Conservation (phyloP, 371 early-diverging fungal species). For the Entomophthora muscae region DNA sequence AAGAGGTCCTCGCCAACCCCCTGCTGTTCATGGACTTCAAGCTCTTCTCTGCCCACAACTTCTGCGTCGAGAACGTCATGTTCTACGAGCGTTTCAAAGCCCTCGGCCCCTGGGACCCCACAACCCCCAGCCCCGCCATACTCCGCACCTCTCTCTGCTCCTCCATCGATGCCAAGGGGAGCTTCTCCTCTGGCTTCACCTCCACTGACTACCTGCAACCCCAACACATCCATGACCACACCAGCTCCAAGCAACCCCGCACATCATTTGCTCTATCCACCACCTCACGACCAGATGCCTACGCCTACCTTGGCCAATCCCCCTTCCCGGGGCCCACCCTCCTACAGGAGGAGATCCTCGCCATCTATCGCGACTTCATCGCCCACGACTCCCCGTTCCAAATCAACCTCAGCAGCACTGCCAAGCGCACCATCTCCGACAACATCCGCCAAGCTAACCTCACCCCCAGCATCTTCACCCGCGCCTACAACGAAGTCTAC, state of each 20-base stretch:
- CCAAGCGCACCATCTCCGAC: background rate
- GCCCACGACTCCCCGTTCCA: constrained; percentile 1
- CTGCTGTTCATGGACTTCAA: background rate
- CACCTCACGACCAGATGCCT: background rate
- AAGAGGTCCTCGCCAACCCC: background rate
- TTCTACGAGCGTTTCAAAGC: constrained; percentile 2
- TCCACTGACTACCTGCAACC: background rate
- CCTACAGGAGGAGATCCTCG: background rate
- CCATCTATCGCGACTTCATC: constrained; percentile 4
- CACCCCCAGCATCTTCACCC: background rate
- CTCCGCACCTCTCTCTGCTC: background rate
- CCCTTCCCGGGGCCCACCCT: background rate
- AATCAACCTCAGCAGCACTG: background rate
- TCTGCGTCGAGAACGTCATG: constrained; percentile 6
- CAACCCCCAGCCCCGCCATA: background rate
- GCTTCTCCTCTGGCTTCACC: background rate
- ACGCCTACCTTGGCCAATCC: background rate
- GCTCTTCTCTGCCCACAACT: constrained; percentile 4
- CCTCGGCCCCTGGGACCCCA: background rate
- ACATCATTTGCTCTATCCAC: background rate
- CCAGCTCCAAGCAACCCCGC: background rate
- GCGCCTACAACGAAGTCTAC: background rate
- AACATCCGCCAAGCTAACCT: background rate
- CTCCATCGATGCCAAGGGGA: background rate
- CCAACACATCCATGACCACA: background rate